Percentiles rank a stretch among this genome's conserved stretches.
Conservation (phyloP, 129 eudicot species). For the Chrysanthemum makinoi region DNA sequence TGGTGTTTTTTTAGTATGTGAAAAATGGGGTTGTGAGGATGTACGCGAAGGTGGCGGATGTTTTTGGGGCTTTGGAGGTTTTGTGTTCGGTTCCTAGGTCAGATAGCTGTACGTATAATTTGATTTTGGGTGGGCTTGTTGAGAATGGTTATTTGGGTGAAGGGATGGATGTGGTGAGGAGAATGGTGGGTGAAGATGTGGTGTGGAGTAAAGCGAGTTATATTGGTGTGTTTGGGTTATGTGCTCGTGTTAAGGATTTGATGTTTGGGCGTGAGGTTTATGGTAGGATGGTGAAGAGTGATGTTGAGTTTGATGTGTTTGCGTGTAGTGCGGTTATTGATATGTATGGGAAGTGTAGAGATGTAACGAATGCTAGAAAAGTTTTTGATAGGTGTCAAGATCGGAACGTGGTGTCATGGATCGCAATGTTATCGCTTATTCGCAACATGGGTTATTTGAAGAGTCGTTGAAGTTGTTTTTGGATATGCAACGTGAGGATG, state of each 20-base stretch:
- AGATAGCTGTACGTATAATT: conserved; percentile 50
- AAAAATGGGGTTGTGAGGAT: conserved; percentile 58
- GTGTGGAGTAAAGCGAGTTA: conserved; percentile 51
- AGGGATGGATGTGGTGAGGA: conserved; percentile 34
- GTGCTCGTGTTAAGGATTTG: conserved; percentile 43
- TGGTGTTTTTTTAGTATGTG: conserved; percentile 51
- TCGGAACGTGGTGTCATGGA: conserved; percentile 62
- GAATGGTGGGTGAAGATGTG: conserved; percentile 36
- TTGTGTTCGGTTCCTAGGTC: conserved; percentile 42
- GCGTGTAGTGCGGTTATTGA: conserved; percentile 47
- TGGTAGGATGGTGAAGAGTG: conserved; percentile 35
- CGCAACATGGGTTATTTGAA: conserved; percentile 55
- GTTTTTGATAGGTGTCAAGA: conserved; percentile 36
- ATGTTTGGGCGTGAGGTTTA: conserved; percentile 54
- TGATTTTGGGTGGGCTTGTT: conserved; percentile 42
- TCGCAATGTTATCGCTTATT: conserved; percentile 55
- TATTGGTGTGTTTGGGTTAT: conserved; percentile 42
- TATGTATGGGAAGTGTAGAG: conserved; percentile 70
- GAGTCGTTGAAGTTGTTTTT: conserved; percentile 48
- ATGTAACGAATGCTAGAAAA: conserved; percentile 37
- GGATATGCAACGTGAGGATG: conserved; percentile 38
- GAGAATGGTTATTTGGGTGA: conserved; percentile 40
- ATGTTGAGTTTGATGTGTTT: conserved; percentile 41
- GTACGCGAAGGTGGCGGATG: conserved; percentile 43
- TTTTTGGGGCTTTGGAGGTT: conserved; percentile 47